phyloP scores from a whole-genome alignment of 768 basidiomycete genomes.

The Suillus tomentosus region DNA sequence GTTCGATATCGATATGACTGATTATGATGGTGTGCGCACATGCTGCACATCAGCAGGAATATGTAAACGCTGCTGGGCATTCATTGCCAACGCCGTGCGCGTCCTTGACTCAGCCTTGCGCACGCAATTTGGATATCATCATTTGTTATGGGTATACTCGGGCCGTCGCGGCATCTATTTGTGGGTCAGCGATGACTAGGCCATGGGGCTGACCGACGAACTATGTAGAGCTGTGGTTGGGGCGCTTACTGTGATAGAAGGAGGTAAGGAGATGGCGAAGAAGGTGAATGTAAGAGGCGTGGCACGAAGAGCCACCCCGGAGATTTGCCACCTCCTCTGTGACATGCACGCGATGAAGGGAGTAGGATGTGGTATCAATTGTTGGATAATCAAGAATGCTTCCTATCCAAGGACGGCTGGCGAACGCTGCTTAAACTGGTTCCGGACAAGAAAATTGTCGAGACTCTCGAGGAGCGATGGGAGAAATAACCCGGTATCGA shows the following conservation, averaged over 20 bases:
- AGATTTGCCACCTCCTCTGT: slow-evolving; percentile 71
- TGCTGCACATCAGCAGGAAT: slow-evolving; percentile 93
- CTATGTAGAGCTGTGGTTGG: slow-evolving; percentile 85
- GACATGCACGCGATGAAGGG: slow-evolving; percentile 55
- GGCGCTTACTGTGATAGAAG: slow-evolving; percentile 82
- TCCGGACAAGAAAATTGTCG: slow-evolving; percentile 58
- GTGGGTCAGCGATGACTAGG: slow-evolving; percentile 92
- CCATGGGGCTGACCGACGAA: slow-evolving; percentile 89
- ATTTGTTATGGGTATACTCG: slow-evolving; percentile 97
- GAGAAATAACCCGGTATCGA: slow-evolving; percentile 46
- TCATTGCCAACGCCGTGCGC: slow-evolving; percentile 89
- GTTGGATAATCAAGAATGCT: slow-evolving; percentile 83
- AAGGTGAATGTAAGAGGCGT: slow-evolving; percentile 71
- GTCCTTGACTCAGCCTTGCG: slow-evolving; percentile 79
- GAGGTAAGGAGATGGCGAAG: slow-evolving; percentile 79
- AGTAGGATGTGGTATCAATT: slow-evolving; percentile 60
- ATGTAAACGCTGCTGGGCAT: slow-evolving; percentile 92
- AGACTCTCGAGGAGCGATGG: slow-evolving; percentile 62
- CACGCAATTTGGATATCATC: slow-evolving; percentile 88
- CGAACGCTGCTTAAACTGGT: slow-evolving; percentile 73
- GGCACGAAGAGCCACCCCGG: slow-evolving; percentile 21
- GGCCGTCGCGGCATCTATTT: slow-evolving; percentile 98
- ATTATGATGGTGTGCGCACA: slow-evolving; percentile 93
- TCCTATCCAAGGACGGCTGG: slow-evolving; percentile 68
- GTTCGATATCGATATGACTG: slow-evolving; percentile 99